Conservation (phyloP, 2,329 filamentous ascomycete genomes). For the Cladosporium sp. region DNA sequence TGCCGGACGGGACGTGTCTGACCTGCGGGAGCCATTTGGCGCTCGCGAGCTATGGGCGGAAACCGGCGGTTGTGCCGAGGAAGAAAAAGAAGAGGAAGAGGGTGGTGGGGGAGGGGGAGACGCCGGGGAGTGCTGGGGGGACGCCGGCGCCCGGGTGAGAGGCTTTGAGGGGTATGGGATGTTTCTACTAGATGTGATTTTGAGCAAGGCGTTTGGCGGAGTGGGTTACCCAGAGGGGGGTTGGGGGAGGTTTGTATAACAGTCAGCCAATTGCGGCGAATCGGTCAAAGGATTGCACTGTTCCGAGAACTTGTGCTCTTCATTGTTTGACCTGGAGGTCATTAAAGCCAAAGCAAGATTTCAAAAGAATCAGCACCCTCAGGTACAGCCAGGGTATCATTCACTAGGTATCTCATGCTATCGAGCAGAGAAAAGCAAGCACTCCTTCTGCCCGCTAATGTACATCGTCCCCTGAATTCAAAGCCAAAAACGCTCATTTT, state of each 20-base stretch:
- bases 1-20: conserved; percentile 62
- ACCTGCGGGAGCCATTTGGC: conserved; percentile 75
- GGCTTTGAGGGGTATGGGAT: not conserved
- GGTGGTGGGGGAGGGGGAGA: conserved; percentile 38
- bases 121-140: conserved; percentile 16
- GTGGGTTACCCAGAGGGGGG: not conserved
- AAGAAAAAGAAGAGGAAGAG: conserved; percentile 74
- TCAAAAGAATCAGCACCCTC: not conserved
- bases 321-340: too few relatives aligned
- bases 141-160: conserved; percentile 2
- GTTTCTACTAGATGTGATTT: not conserved
- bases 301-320: too few relatives aligned
- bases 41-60: conserved; percentile 69
- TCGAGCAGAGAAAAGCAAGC: not conserved
- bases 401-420: not conserved
- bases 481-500: too few relatives aligned
- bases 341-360: too few relatives aligned
- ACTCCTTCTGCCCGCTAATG: too few relatives aligned
- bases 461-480: too few relatives aligned
- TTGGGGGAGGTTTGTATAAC: too few relatives aligned
- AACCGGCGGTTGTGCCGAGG: conserved; percentile 66
- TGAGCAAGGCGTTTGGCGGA: conserved; percentile 2
- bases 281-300: too few relatives aligned
- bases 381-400: not conserved
- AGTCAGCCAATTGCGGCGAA: too few relatives aligned